Evolutionary conservation across 306 rosid genomes (phyloP), one percentile per base, ranked within the genome.

Genomic region (Lablab purpureus): DNA sequence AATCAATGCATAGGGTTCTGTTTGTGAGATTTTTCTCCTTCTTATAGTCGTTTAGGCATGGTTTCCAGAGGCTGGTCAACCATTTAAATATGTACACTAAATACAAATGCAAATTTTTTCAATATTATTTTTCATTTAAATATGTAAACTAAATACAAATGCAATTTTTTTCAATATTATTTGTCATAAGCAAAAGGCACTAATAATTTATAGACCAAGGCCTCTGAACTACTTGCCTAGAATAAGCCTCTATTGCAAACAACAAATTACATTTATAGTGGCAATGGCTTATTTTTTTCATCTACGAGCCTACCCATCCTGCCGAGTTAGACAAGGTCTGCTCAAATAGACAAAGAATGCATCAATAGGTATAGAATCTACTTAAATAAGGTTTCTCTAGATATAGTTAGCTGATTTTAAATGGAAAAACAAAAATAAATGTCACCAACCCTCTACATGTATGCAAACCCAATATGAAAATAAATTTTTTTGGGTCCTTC

Each of bases 391-490:
- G 17, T 10, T 56, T 23, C 25, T 23, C 7, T 56, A 55, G 30
- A 55, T 22, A 56, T 10, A 55, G 8, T 22, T 55, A 55, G 63
- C 30, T 22, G 10, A 11, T 56, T 56, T 56, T 56, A 56, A 56
- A 56, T 12, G 34, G 27, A 28, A 75, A 34, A 27, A 52, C 60
- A 73, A 73, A 41, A 41, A 51, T 40, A 28, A 66, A 66, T 18
- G 72, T 46, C 46, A 56, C 73, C 56, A 46, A 59, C 46, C 47
- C 22, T 47, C 15, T 50, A 68, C 25, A 50, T 15, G 17, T 75
- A 32, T 22, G 63, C 63, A 55, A 22, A 55, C 15, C 17, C 62
- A 55, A 56, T 4, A 23, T 56, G 64, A 56, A 55, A 56, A 11
- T 23, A n/a, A 21, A 27, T 2, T 6, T 28, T 43, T 55, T 67